phyloP scores from a whole-genome alignment of 208 protist genomes.

The Trypanosoma cruzi region DNA sequence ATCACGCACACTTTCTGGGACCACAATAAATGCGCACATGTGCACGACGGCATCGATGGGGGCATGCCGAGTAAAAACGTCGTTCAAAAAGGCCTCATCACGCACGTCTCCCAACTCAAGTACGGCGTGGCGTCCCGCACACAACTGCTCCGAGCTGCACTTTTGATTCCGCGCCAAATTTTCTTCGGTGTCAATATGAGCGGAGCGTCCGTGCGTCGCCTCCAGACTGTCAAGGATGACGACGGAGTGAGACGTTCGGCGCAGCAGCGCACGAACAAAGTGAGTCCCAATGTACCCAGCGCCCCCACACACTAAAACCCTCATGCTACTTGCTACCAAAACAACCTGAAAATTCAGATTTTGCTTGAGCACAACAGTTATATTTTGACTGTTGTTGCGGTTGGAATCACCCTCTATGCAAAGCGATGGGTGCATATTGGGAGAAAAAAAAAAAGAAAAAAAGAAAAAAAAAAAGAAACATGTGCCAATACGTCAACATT shows the following conservation, averaged over 20 bases:
- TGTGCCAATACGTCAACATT: not conserved
- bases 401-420: not conserved
- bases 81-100: slow-evolving; percentile 77
- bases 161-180: slow-evolving; percentile 29
- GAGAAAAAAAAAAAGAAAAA: no score
- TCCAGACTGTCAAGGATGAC: slow-evolving; percentile 95
- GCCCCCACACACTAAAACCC: slow-evolving; percentile 95
- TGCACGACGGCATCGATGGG: slow-evolving; percentile 94
- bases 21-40: slow-evolving; percentile 94
- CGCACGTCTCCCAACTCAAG: slow-evolving; percentile 88
- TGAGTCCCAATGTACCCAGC: slow-evolving; percentile 98
- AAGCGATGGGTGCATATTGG: not conserved
- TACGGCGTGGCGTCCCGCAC: slow-evolving; percentile 37
- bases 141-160: slow-evolving; percentile 4
- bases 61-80: slow-evolving; percentile 87
- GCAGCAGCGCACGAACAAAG: slow-evolving; percentile 92
- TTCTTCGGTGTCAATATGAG: slow-evolving; percentile 63
- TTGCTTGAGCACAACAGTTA: not conserved
- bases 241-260: slow-evolving; percentile 77
- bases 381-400: not conserved
- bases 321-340: slow-evolving; percentile 32
- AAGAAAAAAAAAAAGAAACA: slow-evolving; percentile 16
- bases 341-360: not conserved
- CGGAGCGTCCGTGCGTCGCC: slow-evolving; percentile 59
- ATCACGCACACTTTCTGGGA: slow-evolving; percentile 92